phyloP scores from a whole-genome alignment of 106 monocot genomes.

The Cymbidium sinense region DNA sequence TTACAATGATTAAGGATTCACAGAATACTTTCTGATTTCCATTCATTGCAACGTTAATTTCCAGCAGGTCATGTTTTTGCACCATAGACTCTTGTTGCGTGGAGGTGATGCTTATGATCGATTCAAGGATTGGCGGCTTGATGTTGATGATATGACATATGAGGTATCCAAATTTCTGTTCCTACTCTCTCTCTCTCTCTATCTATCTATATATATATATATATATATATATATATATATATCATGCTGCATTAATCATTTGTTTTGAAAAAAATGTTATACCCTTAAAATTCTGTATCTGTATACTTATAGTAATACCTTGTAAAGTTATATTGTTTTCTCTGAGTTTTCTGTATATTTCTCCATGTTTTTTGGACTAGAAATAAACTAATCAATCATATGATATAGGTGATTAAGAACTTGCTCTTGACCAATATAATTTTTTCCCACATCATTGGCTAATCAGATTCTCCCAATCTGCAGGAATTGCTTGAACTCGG shows the following conservation, averaged over 20 bases:
- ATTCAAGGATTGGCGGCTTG: constrained; percentile 82
- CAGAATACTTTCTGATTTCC: background rate
- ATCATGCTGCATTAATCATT: no score
- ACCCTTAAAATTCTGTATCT: background rate
- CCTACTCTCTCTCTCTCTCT: background rate
- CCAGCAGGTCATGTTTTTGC: constrained; percentile 79
- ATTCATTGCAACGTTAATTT: background rate
- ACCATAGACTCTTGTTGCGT: constrained; percentile 60
- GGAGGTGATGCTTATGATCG: constrained; percentile 53
- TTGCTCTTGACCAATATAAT: no score
- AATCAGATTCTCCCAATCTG: background rate
- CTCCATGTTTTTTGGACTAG: no score
- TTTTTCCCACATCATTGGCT: background rate
- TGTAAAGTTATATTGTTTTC: no score
- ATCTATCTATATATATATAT: no score
- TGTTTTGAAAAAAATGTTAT: no score
- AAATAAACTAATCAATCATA: no score
- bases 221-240: no score
- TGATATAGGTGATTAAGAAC: no score
- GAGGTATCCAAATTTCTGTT: constrained; percentile 42
- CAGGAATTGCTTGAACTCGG: constrained; percentile 93
- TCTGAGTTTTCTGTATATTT: no score
- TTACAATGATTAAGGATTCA: background rate
- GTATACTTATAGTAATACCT: no score
- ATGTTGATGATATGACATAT: constrained; percentile 92